Evolutionary conservation across 768 basidiomycete species (phyloP).

Genomic region (Lactarius vividus): DNA sequence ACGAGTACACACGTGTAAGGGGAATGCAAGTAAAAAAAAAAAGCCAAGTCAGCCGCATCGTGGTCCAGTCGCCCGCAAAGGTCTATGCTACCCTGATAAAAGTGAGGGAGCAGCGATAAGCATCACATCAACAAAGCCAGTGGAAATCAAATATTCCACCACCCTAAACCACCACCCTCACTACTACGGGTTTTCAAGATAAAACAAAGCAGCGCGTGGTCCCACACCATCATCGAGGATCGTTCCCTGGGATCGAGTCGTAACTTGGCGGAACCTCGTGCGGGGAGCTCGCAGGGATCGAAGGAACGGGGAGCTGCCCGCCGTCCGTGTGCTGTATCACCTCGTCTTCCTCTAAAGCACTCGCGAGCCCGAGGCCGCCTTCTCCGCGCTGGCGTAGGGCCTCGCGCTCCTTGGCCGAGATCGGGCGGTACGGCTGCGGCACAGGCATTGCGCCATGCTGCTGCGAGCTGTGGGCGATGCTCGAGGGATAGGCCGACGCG

Average conservation of each 20-base stretch:
- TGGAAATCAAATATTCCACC: neutral
- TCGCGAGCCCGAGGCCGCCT: slow-evolving; percentile 30
- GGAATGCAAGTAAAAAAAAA: neutral
- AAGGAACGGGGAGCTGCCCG: slow-evolving; percentile 25
- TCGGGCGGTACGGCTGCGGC: slow-evolving; percentile 23
- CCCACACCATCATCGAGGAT: slow-evolving; percentile 3
- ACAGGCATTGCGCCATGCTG: neutral
- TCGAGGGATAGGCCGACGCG: neutral
- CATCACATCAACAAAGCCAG: neutral
- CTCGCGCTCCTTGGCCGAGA: slow-evolving; percentile 34
- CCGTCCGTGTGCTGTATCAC: slow-evolving; percentile 35
- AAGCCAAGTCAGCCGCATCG: neutral
- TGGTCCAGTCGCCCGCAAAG: neutral
- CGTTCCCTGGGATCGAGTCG: slow-evolving; percentile 33
- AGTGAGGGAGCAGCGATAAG: neutral
- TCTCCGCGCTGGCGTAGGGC: slow-evolving; percentile 27
- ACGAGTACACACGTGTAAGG: neutral
- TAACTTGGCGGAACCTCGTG: slow-evolving; percentile 36
- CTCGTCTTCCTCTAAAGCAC: slow-evolving; percentile 21
- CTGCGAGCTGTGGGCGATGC: slow-evolving; percentile 3
- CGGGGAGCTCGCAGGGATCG: slow-evolving; percentile 16
- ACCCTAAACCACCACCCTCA: neutral
- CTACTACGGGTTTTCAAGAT: neutral
- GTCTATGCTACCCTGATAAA: neutral
- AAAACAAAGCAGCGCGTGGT: neutral